Percentiles rank a stretch among this genome's conserved stretches.
These are phyloP conservation scores for Crithidia fasciculata DNA, from an alignment of 208 protist species.

Conservation along the genomic window DNA sequence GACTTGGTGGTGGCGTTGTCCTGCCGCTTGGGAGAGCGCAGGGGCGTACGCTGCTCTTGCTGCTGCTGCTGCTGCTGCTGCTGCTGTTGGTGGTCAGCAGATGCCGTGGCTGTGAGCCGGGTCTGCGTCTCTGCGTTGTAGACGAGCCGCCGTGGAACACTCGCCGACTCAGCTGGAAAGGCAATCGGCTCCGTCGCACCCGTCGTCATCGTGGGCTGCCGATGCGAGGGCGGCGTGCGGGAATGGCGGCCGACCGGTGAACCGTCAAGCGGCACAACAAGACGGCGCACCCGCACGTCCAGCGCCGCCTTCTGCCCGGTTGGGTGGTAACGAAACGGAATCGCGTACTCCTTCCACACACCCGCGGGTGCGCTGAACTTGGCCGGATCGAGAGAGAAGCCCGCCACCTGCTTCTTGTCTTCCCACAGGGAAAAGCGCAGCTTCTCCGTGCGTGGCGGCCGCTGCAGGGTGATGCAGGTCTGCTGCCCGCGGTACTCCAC, in stretches of 20 bases:
- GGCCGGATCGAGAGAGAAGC: slow-evolving; percentile 75
- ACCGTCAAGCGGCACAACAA: not conserved
- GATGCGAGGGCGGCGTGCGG: slow-evolving; percentile 8
- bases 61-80: not conserved
- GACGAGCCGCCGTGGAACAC: not conserved
- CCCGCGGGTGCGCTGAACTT: slow-evolving; percentile 64
- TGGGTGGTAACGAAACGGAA: slow-evolving; percentile 88
- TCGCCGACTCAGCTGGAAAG: not conserved
- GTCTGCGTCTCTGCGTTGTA: slow-evolving; percentile 1
- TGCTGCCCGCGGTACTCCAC: slow-evolving; percentile 50
- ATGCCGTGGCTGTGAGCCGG: too few relatives aligned
- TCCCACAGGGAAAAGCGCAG: slow-evolving; percentile 89
- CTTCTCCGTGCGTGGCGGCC: slow-evolving; percentile 37
- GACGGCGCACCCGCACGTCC: slow-evolving; percentile 63
- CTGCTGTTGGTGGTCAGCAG: not conserved
- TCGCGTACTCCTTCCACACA: slow-evolving; percentile 76
- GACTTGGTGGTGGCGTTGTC: not conserved
- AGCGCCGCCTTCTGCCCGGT: slow-evolving; percentile 67
- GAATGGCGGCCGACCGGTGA: slow-evolving; percentile 11
- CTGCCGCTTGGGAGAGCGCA: not conserved
- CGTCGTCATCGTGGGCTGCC: slow-evolving; percentile 21
- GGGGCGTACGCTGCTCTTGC: slow-evolving; percentile 3
- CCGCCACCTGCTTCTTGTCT: slow-evolving; percentile 71
- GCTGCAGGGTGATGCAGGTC: slow-evolving; percentile 38
- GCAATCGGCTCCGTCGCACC: slow-evolving; percentile 19